Conservation (phyloP, 2,329 filamentous ascomycete genomes). For the Ophiostoma novo-ulmi region DNA sequence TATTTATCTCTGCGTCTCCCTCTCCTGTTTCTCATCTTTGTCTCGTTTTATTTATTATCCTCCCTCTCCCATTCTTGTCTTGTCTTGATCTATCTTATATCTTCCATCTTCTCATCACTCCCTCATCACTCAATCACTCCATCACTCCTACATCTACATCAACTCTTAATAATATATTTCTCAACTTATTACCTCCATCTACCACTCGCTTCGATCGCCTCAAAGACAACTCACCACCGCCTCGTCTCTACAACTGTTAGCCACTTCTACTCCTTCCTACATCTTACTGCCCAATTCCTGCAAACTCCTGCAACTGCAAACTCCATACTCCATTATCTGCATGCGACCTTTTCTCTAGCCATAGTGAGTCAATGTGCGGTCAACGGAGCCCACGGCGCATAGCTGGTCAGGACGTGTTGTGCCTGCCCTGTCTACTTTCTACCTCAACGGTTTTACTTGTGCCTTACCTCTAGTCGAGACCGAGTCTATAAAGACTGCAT, state of each 20-base stretch:
- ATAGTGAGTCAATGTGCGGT: slow-evolving; percentile 24
- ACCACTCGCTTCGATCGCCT: slow-evolving; percentile 1
- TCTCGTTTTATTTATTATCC: slow-evolving; percentile 21
- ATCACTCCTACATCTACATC: slow-evolving; percentile 3
- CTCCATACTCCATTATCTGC: slow-evolving; percentile 18
- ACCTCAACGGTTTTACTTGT: too few species aligned
- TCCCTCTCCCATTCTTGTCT: slow-evolving; percentile 17
- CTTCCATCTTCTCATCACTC: too few species aligned
- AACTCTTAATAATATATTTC: not conserved
- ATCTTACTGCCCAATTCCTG: slow-evolving; percentile 19
- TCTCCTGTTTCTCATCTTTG: slow-evolving; percentile 15
- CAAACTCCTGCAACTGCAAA: slow-evolving; percentile 2
- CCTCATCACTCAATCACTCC: not conserved
- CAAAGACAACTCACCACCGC: not conserved
- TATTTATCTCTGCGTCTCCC: slow-evolving; percentile 10
- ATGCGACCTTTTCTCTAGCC: slow-evolving; percentile 20
- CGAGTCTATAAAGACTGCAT: not conserved
- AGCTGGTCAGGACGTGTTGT: not conserved
- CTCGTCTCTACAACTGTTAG: not conserved
- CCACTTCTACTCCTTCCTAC: slow-evolving; percentile 2
- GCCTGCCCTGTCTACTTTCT: too few species aligned
- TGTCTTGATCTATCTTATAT: slow-evolving; percentile 1
- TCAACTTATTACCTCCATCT: too few species aligned
- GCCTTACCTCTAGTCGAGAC: not conserved
- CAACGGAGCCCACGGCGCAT: slow-evolving; percentile 15